Conservation (phyloP, 2,329 filamentous ascomycete species). For the Graphium sp. region DNA sequence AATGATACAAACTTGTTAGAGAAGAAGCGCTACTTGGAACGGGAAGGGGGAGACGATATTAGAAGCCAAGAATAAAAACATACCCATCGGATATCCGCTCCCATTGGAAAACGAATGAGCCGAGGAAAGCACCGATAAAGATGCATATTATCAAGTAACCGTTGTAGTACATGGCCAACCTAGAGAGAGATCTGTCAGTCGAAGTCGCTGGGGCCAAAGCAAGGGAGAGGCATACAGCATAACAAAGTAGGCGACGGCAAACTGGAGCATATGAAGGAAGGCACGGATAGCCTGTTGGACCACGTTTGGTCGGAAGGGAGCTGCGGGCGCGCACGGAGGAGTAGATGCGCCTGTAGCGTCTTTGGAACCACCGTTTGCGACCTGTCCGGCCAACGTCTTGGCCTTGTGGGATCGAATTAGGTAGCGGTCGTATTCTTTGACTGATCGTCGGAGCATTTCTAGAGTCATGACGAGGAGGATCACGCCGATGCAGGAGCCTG, state of each 20-base stretch:
- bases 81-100: slow-evolving; percentile 25
- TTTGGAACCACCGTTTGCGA: slow-evolving; percentile 6
- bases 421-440: slow-evolving; percentile 57
- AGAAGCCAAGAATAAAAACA: slow-evolving; percentile 4
- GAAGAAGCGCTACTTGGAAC: no score
- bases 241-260: slow-evolving; percentile 61
- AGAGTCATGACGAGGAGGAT: slow-evolving; percentile 56
- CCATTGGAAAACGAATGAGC: slow-evolving; percentile 60
- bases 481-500: slow-evolving; percentile 64
- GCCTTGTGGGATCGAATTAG: slow-evolving; percentile 31
- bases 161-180: slow-evolving; percentile 43
- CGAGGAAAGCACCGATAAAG: slow-evolving; percentile 58
- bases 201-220: not conserved
- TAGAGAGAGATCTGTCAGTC: slow-evolving; percentile 3
- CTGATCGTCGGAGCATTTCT: slow-evolving; percentile 52
- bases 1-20: not conserved
- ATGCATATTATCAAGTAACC: slow-evolving; percentile 71
- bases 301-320: slow-evolving; percentile 36
- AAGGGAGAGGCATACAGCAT: slow-evolving; percentile 35
- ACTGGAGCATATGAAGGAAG: slow-evolving; percentile 51
- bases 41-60: no score
- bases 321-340: slow-evolving; percentile 7
- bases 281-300: slow-evolving; percentile 52
- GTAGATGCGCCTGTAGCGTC: slow-evolving; percentile 2
- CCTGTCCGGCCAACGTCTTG: slow-evolving; percentile 11